phyloP scores from a whole-genome alignment of 164 flowering plant genomes.

The Macadamia tetraphylla region DNA sequence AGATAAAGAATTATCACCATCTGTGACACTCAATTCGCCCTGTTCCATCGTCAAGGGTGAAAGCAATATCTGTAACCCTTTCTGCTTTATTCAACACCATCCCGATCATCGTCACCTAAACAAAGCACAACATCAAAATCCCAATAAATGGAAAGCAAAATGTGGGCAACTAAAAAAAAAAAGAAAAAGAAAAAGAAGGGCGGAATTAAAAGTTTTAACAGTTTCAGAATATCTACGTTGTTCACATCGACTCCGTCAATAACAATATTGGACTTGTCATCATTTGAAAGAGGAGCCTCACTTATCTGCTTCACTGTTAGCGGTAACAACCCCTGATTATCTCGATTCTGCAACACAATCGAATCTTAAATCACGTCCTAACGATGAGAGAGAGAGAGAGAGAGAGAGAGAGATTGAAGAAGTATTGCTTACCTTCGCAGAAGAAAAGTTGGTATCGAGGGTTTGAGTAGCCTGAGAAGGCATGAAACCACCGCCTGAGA shows the following conservation, averaged over 20 bases:
- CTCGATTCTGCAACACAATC: slow-evolving; percentile 54
- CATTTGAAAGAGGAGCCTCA: slow-evolving; percentile 37
- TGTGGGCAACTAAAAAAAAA: background rate
- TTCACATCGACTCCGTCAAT: slow-evolving; percentile 71
- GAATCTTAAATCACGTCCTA: background rate
- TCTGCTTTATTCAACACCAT: slow-evolving; percentile 49
- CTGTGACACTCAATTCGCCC: slow-evolving; percentile 67
- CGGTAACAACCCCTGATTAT: slow-evolving; percentile 56
- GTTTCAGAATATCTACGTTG: slow-evolving; percentile 34
- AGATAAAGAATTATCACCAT: slow-evolving; percentile 41
- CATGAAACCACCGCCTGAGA: slow-evolving; percentile 97
- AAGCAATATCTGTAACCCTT: slow-evolving; percentile 62
- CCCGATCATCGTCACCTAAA: slow-evolving; percentile 73
- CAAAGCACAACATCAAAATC: slow-evolving; percentile 3
- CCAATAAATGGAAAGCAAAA: background rate
- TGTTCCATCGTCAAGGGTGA: slow-evolving; percentile 84
- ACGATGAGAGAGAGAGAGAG: slow-evolving; percentile 3
- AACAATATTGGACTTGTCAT: slow-evolving; percentile 52
- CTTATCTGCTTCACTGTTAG: slow-evolving; percentile 81
- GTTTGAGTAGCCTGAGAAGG: slow-evolving; percentile 74
- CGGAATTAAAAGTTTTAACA: background rate
- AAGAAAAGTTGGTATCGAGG: slow-evolving; percentile 39
- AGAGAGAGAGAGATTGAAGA: background rate
- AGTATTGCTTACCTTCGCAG: slow-evolving; percentile 42
- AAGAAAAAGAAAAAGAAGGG: background rate